Conservation (phyloP, 495 filamentous ascomycete genomes). For the Melanomma pulvis-pyrius region DNA sequence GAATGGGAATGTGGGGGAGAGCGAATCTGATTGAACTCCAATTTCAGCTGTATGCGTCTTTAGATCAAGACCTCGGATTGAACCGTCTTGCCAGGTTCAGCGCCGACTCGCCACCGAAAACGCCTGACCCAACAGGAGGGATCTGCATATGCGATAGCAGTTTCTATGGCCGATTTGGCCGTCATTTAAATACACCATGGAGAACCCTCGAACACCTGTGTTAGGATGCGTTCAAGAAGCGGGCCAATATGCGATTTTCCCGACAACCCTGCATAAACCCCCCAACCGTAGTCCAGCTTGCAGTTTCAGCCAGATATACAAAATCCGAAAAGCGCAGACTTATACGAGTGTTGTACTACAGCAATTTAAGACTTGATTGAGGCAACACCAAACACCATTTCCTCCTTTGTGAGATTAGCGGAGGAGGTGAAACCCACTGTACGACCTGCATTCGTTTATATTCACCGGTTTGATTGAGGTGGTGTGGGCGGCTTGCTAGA, state of each 20-base stretch:
- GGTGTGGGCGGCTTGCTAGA: neutral
- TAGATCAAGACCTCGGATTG: too few relatives aligned
- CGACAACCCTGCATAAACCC: neutral
- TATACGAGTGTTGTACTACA: slow-evolving; percentile 12
- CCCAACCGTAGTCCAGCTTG: neutral
- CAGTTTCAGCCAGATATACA: slow-evolving; percentile 9
- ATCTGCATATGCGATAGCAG: too few relatives aligned
- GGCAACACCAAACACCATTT: neutral
- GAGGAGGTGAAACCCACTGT: neutral
- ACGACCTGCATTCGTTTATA: neutral
- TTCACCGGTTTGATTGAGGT: neutral
- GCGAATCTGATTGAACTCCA: neutral
- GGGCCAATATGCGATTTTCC: slow-evolving; percentile 1
- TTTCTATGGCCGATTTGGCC: too few relatives aligned
- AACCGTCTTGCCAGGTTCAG: too few relatives aligned
- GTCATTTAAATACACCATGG: neutral
- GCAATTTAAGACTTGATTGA: neutral
- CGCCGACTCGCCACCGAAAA: too few relatives aligned
- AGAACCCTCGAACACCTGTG: too few relatives aligned
- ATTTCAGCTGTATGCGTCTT: neutral
- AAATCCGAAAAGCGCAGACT: neutral
- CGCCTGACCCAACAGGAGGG: too few relatives aligned
- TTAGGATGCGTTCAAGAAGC: neutral
- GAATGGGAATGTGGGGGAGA: neutral
- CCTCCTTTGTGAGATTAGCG: neutral